These are phyloP conservation scores for Camellia oleifera DNA, from an alignment of 179 eudicot species.

Conservation along the genomic window DNA sequence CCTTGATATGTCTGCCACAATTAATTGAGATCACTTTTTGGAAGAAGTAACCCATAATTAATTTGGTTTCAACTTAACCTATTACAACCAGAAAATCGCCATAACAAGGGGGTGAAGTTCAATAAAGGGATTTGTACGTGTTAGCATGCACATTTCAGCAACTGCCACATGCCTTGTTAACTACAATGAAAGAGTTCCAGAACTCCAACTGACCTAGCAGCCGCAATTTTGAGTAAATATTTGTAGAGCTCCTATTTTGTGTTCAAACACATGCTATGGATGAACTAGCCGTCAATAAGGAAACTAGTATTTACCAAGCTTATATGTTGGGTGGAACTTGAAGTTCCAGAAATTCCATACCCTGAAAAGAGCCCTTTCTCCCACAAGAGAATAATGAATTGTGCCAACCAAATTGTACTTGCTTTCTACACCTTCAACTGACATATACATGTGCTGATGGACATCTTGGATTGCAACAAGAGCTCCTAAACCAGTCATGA, in stretches of 20 bases:
- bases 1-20: not conserved
- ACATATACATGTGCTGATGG: constrained; percentile 79
- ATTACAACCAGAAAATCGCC: too few species aligned
- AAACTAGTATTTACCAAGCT: not conserved
- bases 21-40: not conserved
- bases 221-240: constrained; percentile 2
- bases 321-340: not conserved
- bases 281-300: not conserved
- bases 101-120: too few species aligned
- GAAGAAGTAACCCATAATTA: too few species aligned
- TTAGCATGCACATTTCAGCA: too few species aligned
- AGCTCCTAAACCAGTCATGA: constrained; percentile 55
- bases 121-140: too few species aligned
- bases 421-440: constrained; percentile 61
- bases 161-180: not conserved
- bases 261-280: not conserved
- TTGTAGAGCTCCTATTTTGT: not conserved
- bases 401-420: constrained; percentile 68
- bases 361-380: constrained; percentile 89
- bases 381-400: constrained; percentile 80
- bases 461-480: constrained; percentile 91
- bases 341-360: constrained; percentile 35
- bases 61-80: too few species aligned
- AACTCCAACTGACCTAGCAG: not conserved
- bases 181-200: not conserved